A percentile compares a stretch with the other conserved stretches of the same genome.
Evolutionary conservation across 257 asterid species (phyloP).

Genomic region (Rauvolfia tetraphylla): DNA sequence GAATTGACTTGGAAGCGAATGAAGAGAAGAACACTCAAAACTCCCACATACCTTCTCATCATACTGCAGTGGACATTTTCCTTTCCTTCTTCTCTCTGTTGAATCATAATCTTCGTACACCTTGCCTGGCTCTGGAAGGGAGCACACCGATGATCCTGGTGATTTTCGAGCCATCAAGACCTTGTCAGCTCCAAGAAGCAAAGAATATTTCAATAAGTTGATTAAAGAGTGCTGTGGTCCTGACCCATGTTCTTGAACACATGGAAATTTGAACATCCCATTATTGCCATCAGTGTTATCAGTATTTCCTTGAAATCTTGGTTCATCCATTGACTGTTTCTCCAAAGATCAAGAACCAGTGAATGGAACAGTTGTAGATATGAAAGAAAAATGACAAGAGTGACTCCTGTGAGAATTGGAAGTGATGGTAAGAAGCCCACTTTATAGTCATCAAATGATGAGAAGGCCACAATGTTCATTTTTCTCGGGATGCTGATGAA

Average conservation of each 20-base stretch:
- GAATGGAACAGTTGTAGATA: neutral
- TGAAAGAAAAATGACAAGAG: conserved; percentile 12
- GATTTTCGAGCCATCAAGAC: conserved; percentile 36
- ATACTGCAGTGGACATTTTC: conserved; percentile 2
- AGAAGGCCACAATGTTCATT: neutral
- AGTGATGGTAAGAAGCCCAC: conserved; percentile 1
- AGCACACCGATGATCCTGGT: conserved; percentile 9
- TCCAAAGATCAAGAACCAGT: conserved; percentile 8
- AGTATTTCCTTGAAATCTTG: conserved; percentile 17
- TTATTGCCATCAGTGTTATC: conserved; percentile 18
- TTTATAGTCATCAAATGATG: conserved; percentile 27
- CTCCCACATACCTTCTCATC: conserved; percentile 18
- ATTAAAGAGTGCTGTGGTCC: conserved; percentile 16
- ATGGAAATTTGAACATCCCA: conserved; percentile 15
- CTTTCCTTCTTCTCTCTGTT: conserved; percentile 11
- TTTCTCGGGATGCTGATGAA: conserved; percentile 42
- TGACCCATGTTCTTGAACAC: neutral
- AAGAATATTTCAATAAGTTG: conserved; percentile 23
- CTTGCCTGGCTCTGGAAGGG: conserved; percentile 11
- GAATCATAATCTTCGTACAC: conserved; percentile 1
- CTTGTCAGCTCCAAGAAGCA: conserved; percentile 52
- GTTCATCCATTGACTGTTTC: conserved; percentile 40
- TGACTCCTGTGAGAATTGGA: conserved; percentile 16
- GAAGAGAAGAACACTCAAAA: neutral
- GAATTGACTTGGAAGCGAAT: conserved; percentile 3